A percentile compares a stretch with the other conserved stretches of the same genome.
Conservation (phyloP, 192 early-diverging fungal species). For the Entomortierella lignicola region DNA sequence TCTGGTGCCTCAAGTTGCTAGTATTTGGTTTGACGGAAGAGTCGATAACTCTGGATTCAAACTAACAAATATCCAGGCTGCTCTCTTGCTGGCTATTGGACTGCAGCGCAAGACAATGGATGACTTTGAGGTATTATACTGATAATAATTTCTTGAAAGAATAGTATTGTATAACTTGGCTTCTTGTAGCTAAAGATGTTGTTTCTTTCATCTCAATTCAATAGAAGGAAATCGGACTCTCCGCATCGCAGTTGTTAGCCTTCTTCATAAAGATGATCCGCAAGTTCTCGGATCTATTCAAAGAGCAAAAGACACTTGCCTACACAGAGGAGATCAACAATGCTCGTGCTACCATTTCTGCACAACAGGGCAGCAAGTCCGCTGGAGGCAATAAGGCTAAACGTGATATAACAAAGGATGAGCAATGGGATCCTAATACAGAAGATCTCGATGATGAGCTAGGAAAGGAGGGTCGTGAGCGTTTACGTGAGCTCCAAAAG, state of each 20-base stretch:
- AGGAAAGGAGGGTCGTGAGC: constrained; percentile 84
- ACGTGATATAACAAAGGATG: constrained; percentile 74
- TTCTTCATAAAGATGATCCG: constrained; percentile 94
- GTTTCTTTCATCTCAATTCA: background rate
- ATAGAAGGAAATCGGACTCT: constrained; percentile 85
- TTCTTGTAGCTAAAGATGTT: background rate
- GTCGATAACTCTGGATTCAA: constrained; percentile 66
- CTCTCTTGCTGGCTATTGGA: constrained; percentile 89
- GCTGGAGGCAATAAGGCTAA: constrained; percentile 48
- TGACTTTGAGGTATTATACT: constrained; percentile 69
- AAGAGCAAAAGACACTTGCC: constrained; percentile 66
- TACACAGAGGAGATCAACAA: constrained; percentile 55
- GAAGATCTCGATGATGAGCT: constrained; percentile 86
- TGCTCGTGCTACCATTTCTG: constrained; percentile 53
- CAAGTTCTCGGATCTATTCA: constrained; percentile 81
- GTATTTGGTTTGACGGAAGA: constrained; percentile 80
- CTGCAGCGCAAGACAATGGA: constrained; percentile 94
- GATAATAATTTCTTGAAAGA: background rate
- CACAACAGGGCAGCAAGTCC: constrained; percentile 31
- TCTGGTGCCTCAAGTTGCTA: constrained; percentile 84
- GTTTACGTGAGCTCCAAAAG: constrained; percentile 65
- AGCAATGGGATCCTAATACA: constrained; percentile 87
- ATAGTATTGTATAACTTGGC: too few species aligned
- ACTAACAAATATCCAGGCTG: constrained; percentile 88
- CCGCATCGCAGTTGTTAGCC: constrained; percentile 88